Conservation (phyloP, 371 early-diverging fungal genomes). For the Parasitella parasitica region DNA sequence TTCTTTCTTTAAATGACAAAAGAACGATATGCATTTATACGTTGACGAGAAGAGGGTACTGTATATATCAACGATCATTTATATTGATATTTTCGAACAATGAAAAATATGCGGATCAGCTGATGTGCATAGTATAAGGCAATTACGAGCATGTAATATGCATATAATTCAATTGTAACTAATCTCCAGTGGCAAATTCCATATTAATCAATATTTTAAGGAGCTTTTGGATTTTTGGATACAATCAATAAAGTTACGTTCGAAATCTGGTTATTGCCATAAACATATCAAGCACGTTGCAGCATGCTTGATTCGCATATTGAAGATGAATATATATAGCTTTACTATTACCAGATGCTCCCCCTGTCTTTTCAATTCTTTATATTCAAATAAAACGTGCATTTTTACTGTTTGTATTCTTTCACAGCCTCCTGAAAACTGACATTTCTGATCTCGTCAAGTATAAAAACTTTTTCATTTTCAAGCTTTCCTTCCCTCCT, state of each 20-base stretch:
- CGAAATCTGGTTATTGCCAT: background rate
- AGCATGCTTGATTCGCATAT: background rate
- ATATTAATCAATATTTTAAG: background rate
- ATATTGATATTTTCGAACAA: too few relatives aligned
- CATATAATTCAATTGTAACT: background rate
- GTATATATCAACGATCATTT: too few relatives aligned
- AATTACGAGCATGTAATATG: background rate
- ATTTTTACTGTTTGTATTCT: background rate
- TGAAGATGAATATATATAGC: background rate
- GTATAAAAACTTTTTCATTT: background rate
- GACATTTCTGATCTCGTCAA: background rate
- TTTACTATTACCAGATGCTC: background rate
- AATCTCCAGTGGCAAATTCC: constrained; percentile 1
- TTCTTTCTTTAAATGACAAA: too few relatives aligned
- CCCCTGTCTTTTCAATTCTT: background rate
- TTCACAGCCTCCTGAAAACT: background rate
- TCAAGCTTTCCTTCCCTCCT: background rate
- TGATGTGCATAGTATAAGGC: too few relatives aligned
- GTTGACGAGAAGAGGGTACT: too few relatives aligned
- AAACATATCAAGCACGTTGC: background rate
- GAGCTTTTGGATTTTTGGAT: background rate
- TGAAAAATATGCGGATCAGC: too few relatives aligned
- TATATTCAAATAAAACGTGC: background rate
- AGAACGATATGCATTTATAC: too few relatives aligned
- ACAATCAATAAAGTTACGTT: background rate